Conservation (phyloP, 202 grass and related monocot species). For the Setaria viridis region DNA sequence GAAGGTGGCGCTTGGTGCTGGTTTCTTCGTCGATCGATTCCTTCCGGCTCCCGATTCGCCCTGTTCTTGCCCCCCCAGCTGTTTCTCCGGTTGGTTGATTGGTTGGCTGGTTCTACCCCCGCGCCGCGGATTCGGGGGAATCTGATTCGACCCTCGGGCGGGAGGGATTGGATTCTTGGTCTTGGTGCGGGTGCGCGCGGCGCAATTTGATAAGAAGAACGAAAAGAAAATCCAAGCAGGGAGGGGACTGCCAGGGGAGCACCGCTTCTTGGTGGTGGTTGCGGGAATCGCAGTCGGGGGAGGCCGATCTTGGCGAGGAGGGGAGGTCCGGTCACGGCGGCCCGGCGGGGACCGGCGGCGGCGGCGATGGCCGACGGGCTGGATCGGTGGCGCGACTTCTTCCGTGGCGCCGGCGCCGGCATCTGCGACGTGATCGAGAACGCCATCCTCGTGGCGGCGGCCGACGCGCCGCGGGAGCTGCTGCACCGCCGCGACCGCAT, state of each 20-base stretch:
- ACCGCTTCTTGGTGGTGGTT: slow-evolving; percentile 1
- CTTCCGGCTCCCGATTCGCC: slow-evolving; percentile 22
- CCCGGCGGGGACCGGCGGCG: slow-evolving; percentile 33
- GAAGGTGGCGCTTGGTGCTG: slow-evolving; percentile 23
- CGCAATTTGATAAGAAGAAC: slow-evolving; percentile 35
- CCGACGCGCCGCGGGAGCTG: slow-evolving; percentile 79
- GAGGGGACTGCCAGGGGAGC: slow-evolving; percentile 4
- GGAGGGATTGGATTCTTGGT: slow-evolving; percentile 52
- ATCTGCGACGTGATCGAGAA: slow-evolving; percentile 94
- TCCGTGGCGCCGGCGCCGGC: slow-evolving; percentile 63
- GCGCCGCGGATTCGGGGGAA: slow-evolving; percentile 43
- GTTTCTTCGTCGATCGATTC: slow-evolving; percentile 39
- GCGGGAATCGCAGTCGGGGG: slow-evolving; percentile 5
- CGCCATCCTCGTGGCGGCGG: slow-evolving; percentile 78
- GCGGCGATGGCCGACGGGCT: slow-evolving; percentile 64
- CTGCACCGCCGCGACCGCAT: slow-evolving; percentile 82
- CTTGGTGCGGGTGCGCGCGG: background rate
- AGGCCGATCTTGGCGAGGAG: slow-evolving; percentile 35
- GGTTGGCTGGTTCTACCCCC: background rate
- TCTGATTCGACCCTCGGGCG: slow-evolving; percentile 37
- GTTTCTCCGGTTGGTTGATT: slow-evolving; percentile 31
- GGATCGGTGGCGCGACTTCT: slow-evolving; percentile 88
- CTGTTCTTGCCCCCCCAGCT: background rate
- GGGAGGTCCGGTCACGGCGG: slow-evolving; percentile 36
- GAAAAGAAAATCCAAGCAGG: background rate